Evolutionary conservation across 2,329 filamentous ascomycete species (phyloP).

Genomic region (Calonectria multiphialidica): DNA sequence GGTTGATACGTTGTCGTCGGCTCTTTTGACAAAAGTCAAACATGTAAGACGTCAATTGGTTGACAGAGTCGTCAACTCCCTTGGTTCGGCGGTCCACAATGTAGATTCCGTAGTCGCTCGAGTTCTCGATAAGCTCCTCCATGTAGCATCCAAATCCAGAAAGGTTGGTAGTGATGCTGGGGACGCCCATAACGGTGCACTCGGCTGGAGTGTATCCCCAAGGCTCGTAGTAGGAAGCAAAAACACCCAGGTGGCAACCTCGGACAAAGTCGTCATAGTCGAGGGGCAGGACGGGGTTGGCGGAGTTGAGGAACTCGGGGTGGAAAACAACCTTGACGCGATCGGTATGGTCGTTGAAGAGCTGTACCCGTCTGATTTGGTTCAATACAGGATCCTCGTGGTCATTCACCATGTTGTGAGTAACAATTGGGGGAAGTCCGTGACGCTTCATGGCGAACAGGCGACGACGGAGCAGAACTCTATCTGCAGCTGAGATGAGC

Average conservation of each 20-base stretch:
- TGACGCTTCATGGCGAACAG: constrained; percentile 97
- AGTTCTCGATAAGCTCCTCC: constrained; percentile 99
- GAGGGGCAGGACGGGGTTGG: constrained; percentile 93
- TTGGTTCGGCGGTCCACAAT: constrained; percentile 97
- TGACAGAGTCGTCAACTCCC: constrained; percentile 96
- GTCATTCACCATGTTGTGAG: constrained; percentile 98
- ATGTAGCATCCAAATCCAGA: constrained; percentile 99
- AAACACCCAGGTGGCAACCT: constrained; percentile 94
- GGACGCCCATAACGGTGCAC: constrained; percentile 99
- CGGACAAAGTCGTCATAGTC: constrained; percentile 99
- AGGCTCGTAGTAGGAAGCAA: constrained; percentile 98
- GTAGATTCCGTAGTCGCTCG: constrained; percentile 97
- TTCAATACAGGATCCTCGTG: constrained; percentile 93
- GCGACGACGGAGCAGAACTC: constrained; percentile 89
- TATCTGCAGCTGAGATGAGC: constrained; percentile 90
- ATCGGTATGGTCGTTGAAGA: constrained; percentile 96
- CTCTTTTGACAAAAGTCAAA: constrained; percentile 95
- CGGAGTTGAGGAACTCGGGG: constrained; percentile 95
- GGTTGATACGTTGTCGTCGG: constrained; percentile 96
- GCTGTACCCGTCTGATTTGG: constrained; percentile 93
- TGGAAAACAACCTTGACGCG: constrained; percentile 99
- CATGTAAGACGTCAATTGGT: constrained; percentile 90
- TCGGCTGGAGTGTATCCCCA: constrained; percentile 99
- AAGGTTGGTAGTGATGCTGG: constrained; percentile 97
- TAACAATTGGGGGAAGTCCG: constrained; percentile 92